A percentile compares a stretch with the other conserved stretches of the same genome.
These are phyloP conservation scores for Diaporthe sp. DNA, from an alignment of 2,329 filamentous ascomycete species.

Conservation along the genomic window DNA sequence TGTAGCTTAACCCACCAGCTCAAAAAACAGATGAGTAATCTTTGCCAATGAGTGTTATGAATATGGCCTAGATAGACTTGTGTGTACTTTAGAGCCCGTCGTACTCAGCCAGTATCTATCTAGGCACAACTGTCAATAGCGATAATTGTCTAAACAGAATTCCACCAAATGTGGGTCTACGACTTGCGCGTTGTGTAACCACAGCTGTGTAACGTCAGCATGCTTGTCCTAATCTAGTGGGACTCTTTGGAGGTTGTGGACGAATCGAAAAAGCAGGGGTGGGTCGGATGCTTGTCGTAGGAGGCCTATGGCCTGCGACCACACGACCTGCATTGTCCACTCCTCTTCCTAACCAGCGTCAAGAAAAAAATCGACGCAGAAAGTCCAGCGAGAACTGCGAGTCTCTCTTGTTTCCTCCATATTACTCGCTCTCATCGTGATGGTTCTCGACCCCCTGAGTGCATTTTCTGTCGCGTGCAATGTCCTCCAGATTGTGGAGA, in stretches of 20 bases:
- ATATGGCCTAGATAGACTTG: too few species aligned
- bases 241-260: neutral
- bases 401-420: neutral
- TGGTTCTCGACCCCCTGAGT: neutral
- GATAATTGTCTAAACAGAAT: too few species aligned
- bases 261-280: neutral
- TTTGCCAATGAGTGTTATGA: too few species aligned
- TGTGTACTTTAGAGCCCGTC: too few species aligned
- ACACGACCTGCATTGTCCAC: neutral
- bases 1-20: too few species aligned
- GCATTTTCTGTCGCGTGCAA: neutral
- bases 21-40: too few species aligned
- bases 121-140: too few species aligned
- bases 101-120: too few species aligned
- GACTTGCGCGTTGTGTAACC: neutral
- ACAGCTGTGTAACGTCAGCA: neutral
- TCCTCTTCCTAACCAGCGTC: neutral
- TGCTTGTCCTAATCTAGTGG: neutral
- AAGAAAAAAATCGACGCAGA: neutral
- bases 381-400: neutral
- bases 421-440: neutral
- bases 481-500: slow-evolving; percentile 15
- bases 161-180: neutral
- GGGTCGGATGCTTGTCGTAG: neutral
- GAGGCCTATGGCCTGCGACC: neutral